phyloP scores from a whole-genome alignment of 768 basidiomycete genomes.

The Cystofilobasidium ferigula region DNA sequence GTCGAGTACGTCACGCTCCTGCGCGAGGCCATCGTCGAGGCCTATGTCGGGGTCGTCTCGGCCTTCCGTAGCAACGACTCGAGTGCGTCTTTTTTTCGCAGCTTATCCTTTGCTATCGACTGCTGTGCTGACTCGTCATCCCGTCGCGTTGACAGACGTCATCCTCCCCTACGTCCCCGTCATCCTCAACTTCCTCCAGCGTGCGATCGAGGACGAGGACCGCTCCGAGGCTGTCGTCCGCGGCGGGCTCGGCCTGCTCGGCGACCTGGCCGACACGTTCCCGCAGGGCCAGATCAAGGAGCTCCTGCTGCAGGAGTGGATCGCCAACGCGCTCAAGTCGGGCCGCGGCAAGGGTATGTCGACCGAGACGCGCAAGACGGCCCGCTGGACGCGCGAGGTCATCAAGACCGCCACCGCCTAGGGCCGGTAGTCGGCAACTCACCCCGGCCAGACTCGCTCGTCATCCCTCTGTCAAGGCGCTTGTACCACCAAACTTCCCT shows the following conservation, averaged over 20 bases:
- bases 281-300: slow-evolving; percentile 69
- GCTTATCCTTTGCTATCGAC: background rate
- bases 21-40: slow-evolving; percentile 90
- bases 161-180: slow-evolving; percentile 59
- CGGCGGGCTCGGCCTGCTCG: slow-evolving; percentile 71
- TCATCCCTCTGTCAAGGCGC: no score
- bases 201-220: slow-evolving; percentile 70
- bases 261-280: slow-evolving; percentile 85
- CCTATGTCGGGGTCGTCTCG: slow-evolving; percentile 87
- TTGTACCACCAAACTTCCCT: no score
- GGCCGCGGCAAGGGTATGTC: slow-evolving; percentile 55
- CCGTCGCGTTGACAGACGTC: slow-evolving; percentile 38
- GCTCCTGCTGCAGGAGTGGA: slow-evolving; percentile 65
- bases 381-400: slow-evolving; percentile 91
- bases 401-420: slow-evolving; percentile 22
- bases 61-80: slow-evolving; percentile 75
- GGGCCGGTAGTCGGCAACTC: background rate
- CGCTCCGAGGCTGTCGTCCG: slow-evolving; percentile 65
- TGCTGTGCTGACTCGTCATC: background rate
- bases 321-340: slow-evolving; percentile 55
- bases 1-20: slow-evolving; percentile 82
- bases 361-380: slow-evolving; percentile 69
- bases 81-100: slow-evolving; percentile 43
- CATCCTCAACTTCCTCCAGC: slow-evolving; percentile 66
- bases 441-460: no score